Percentiles rank a stretch among this genome's conserved stretches.
These are phyloP conservation scores for Colletotrichum filicis DNA, from an alignment of 2,329 filamentous ascomycete genomes.

Conservation along the genomic window DNA sequence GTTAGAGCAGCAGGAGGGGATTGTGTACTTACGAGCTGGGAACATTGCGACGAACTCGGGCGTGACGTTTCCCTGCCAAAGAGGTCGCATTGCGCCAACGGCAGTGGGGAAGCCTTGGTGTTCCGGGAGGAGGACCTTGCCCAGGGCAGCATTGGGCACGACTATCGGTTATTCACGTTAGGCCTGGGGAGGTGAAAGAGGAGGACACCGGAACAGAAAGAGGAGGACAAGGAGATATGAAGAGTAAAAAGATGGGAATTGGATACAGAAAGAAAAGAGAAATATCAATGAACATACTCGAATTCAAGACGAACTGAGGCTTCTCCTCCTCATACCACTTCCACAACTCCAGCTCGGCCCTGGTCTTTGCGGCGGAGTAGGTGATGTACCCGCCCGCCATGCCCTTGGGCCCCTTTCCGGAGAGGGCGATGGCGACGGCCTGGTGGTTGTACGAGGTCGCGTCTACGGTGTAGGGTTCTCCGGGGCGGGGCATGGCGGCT, in stretches of 20 bases:
- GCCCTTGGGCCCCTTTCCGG: slow-evolving; percentile 43
- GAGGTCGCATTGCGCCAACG: slow-evolving; percentile 26
- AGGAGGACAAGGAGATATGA: background rate
- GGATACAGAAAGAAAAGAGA: too few relatives aligned
- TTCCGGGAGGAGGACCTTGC: slow-evolving; percentile 32
- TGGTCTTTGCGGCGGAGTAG: slow-evolving; percentile 52
- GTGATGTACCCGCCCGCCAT: slow-evolving; percentile 36
- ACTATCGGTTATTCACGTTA: slow-evolving; percentile 28
- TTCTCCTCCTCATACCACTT: slow-evolving; percentile 47
- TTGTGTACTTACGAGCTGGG: slow-evolving; percentile 9
- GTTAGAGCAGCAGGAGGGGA: background rate
- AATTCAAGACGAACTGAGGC: slow-evolving; percentile 45
- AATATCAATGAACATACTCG: background rate
- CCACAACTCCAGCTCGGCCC: slow-evolving; percentile 50
- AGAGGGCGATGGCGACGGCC: slow-evolving; percentile 44
- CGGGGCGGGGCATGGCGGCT: slow-evolving; percentile 36
- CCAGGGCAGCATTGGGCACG: slow-evolving; percentile 43
- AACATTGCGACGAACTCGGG: slow-evolving; percentile 16
- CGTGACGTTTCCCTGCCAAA: slow-evolving; percentile 38
- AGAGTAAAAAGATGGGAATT: background rate
- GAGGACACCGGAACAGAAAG: background rate
- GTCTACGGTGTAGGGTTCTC: slow-evolving; percentile 36
- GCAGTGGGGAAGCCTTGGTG: slow-evolving; percentile 40
- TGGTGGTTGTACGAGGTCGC: slow-evolving; percentile 48
- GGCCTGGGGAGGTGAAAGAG: background rate